Evolutionary conservation across 371 early-diverging fungal species (phyloP), one percentile per base, ranked within the genome.

Genomic region (Mortierella sp.): DNA sequence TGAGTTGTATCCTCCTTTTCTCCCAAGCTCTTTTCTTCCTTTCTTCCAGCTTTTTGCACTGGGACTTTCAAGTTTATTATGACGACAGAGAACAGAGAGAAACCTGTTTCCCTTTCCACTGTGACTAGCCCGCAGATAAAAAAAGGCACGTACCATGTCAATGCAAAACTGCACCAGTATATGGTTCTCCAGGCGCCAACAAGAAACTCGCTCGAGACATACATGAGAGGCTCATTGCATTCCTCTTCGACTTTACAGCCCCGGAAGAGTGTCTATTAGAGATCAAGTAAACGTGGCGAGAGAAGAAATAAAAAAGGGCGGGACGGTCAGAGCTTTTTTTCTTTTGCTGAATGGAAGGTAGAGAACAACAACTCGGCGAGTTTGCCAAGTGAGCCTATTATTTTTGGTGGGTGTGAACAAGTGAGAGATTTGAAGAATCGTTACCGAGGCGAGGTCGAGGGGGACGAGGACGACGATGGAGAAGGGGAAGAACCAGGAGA

Each of bases 91-190:
- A 59, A 59, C 31, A 61, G 37, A 19, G 61, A 59, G 26, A 50
- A 54, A 54, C 31, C 34, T 14, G 0, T 2, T 37, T n/a, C 28
- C 5, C 14, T 14, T 67, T 5, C 6, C 34, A 31, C 10, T 24
- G 67, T 67, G 43, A 24, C 67, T 21, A 6, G 21, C 54, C 5
- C 54, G 16, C 50, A 50, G 50, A 16, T 50, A 16, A 31, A 26
- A 16, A 19, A 34, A 37, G 26, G 64, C 64, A 76, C 82, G 46
- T 91, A 94, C 97, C 97, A 98, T 50, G 97, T 97, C 71, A 97
- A 89, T 74, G 91, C 90, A 87, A 98, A 98, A 75, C 95, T 94
- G 46, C 93, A 94, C 98, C 98, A 98, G 89, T 98, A 98, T 37
- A 97, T 90, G 0, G 90, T 89, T 40, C 94, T 88, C 98, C 98